Evolutionary conservation across 176 grass and related monocot species (phyloP).

Genomic region (Lolium rigidum): DNA sequence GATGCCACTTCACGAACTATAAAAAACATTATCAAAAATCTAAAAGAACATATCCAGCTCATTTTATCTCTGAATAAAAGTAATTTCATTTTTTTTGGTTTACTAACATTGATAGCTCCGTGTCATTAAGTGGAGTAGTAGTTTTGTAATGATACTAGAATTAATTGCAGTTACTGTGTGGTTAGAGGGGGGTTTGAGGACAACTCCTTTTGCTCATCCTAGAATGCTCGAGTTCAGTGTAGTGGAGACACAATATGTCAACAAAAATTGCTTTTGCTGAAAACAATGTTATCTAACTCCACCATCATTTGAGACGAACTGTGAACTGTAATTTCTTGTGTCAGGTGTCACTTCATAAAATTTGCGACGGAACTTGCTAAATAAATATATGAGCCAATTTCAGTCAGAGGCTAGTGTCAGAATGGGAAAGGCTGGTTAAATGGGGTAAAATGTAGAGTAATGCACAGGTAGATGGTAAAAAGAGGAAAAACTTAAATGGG

Average conservation of each 20-base stretch:
- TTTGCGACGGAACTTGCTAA: not conserved
- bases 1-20: too few species aligned
- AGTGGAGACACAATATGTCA: not conserved
- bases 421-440: not conserved
- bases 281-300: not conserved
- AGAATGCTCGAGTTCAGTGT: not conserved
- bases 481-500: not conserved
- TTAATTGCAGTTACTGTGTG: not conserved
- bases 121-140: conserved; percentile 4
- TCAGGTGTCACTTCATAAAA: not conserved
- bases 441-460: not conserved
- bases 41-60: too few species aligned
- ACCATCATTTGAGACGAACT: not conserved
- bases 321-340: not conserved
- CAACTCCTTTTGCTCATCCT: not conserved
- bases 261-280: not conserved
- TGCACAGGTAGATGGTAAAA: not conserved
- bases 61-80: not conserved
- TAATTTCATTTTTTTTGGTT: too few species aligned
- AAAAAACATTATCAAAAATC: too few species aligned
- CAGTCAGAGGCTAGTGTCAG: too few species aligned
- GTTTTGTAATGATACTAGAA: conserved; percentile 43
- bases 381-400: too few species aligned
- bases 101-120: conserved; percentile 39
- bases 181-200: not conserved